A percentile compares a stretch with the other conserved stretches of the same genome.
phyloP scores from a whole-genome alignment of 2,329 filamentous ascomycete species.

The Monosporascus sp. region DNA sequence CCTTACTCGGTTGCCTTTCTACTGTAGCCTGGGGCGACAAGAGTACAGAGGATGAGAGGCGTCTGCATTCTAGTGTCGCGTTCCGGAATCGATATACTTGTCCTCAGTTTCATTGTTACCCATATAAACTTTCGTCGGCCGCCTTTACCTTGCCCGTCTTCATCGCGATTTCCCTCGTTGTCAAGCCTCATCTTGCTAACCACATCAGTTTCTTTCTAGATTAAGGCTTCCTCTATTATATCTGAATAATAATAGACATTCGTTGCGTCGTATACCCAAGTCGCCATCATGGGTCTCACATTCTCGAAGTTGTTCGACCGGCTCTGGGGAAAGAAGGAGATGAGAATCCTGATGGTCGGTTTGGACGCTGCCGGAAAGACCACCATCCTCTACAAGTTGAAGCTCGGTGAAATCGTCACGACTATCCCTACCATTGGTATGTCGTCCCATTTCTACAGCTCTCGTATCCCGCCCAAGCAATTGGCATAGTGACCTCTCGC shows the following conservation, averaged over 20 bases:
- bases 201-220: constrained; percentile 8
- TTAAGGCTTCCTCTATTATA: constrained; percentile 8
- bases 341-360: constrained; percentile 99
- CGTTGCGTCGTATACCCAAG: constrained; percentile 35
- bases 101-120: not conserved
- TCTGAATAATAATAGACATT: constrained; percentile 25
- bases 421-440: constrained; percentile 97
- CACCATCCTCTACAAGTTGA: constrained; percentile 99
- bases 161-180: not conserved
- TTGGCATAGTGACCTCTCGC: constrained; percentile 4
- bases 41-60: constrained; percentile 2
- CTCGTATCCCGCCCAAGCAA: not conserved
- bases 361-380: constrained; percentile 99
- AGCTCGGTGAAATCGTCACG: constrained; percentile 98
- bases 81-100: not conserved
- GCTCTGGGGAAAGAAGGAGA: constrained; percentile 99
- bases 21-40: constrained; percentile 21
- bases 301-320: constrained; percentile 96
- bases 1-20: constrained; percentile 21
- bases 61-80: not conserved
- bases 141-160: not conserved
- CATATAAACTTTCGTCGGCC: not conserved
- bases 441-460: constrained; percentile 20
- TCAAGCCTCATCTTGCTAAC: constrained; percentile 1
- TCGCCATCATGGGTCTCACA: constrained; percentile 90